Base-by-base conservation (phyloP, 306 rosid genomes). In the Rosa lucieae region DNA sequence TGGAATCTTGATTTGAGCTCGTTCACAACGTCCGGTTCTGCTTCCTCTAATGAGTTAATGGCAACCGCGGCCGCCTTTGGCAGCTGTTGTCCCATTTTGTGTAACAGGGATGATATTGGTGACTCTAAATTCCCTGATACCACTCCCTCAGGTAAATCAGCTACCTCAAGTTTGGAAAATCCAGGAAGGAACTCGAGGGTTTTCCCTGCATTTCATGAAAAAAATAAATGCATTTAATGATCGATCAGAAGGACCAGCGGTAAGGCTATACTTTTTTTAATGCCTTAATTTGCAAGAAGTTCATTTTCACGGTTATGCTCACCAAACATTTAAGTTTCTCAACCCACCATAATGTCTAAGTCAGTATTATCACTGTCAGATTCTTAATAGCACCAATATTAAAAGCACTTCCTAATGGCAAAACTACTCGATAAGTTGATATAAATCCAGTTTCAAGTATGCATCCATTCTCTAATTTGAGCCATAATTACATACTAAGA, bases 101-200 rank as follows among this genome's bases (percentile, higher is more conserved):
- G 63, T 35, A 86, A 13, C 91, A 92, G 62, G 0, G 3, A n/a
- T 46, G 88, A 39, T 20, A 94, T 77, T 17, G 89, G 90, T 5
- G 83, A 73, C 0, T 88, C 82, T 11, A 62, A 3, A 21, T 75
- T 23, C 18, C 29, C 83, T 1, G 17, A n/a, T 1, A 82, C 0
- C 15, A 89, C 17, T 75, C 86, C 97, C 66, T 75, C 91, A 0
- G 95, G 95, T 73, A 94, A 83, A 42, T 92, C 93, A 0, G 51
- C 52, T 9, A 10, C 84, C 20, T 72, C 67, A 6, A 92, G 13
- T 44, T 29, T n/a, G 5, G 89, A 74, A 75, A 86, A 87, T 15
- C 88, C 92, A 1, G 95, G 89, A 67, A 92, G 73, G 74, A 87
- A 88, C 48, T 91, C 85, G 0, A 92, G 40, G 53, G 15, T 69